Evolutionary conservation across 1,139 yeast genomes (phyloP), one percentile per base, ranked within the genome.

Genomic region (Zygosaccharomyces sapae): DNA sequence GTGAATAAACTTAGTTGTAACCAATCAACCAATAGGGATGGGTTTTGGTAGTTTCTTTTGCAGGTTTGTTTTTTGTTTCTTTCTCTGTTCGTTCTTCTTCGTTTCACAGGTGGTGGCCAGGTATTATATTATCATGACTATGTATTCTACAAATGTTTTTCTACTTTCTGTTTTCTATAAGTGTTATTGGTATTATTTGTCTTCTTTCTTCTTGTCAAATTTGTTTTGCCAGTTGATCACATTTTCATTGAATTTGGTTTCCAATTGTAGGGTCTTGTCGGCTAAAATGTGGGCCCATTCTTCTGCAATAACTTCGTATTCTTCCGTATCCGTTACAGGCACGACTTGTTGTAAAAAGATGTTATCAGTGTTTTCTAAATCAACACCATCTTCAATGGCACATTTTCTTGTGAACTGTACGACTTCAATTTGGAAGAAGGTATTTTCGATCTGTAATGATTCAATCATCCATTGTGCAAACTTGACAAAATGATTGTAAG

Each of bases 381-480:
- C 54, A 7, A 58, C 51, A 5, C 58, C 61, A 45, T 63, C 67
- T 43, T 62, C 68, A n/a, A 50, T 49, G 4, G 67, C 68, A 48
- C 63, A 62, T 45, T 56, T 63, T 20, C 58, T 46, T 5, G 66
- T 56, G 41, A 61, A 61, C 33, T 59, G 57, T 10, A 65, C 54
- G 2, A 63, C 56, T 43, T 65, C 68, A 22, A 63, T 49, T 7
- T 58, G 56, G 36, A 56, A 37, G n/a, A 58, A 43, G 1, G 53
- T 46, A 41, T 52, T 54, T 12, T 50, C 57, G 3, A 52, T 41
- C 6, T 52, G 55, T 27, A 61, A 37, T 0, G 68, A 58, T 38
- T 63, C 68, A 10, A 61, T 43, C 57, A 62, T 51, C 69, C 69
- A 65, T 47, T 65, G 68, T 4, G 63, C 59, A 47, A 61, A 65